phyloP scores from a whole-genome alignment of 163 green algal species.

The Chlamydomonas reinhardtii region DNA sequence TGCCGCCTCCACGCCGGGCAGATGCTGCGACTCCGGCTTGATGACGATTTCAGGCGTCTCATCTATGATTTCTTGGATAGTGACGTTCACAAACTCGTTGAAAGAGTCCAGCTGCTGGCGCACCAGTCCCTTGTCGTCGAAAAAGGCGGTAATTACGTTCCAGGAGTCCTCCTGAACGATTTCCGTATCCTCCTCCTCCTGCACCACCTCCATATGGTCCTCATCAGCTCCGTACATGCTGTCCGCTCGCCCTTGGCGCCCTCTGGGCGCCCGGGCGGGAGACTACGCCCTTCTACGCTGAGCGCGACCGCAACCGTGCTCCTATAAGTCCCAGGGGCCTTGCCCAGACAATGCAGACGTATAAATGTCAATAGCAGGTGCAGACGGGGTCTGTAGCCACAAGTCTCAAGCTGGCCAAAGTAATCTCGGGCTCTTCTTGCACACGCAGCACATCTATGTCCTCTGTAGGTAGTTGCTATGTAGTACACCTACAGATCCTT shows the following conservation, averaged over 20 bases:
- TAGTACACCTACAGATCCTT: too few species aligned
- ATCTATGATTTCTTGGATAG: constrained; percentile 96
- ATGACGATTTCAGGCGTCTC: constrained; percentile 91
- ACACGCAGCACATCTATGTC: too few species aligned
- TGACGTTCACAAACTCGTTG: constrained; percentile 98
- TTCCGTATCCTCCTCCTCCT: constrained; percentile 61
- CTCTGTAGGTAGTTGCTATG: too few species aligned
- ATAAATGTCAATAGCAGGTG: too few species aligned
- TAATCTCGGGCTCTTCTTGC: too few species aligned
- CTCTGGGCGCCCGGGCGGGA: background rate
- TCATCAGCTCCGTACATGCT: constrained; percentile 47
- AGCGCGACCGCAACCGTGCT: too few species aligned
- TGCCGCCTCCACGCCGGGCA: constrained; percentile 73
- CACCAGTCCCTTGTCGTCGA: constrained; percentile 97
- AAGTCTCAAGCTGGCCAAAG: too few species aligned
- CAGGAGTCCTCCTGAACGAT: constrained; percentile 89
- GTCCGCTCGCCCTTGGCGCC: background rate
- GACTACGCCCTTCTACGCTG: too few species aligned
- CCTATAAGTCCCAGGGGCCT: too few species aligned
- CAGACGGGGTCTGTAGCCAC: too few species aligned
- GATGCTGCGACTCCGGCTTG: constrained; percentile 89
- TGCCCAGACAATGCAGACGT: too few species aligned
- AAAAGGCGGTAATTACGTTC: constrained; percentile 93
- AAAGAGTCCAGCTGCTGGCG: constrained; percentile 99
- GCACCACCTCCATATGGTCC: constrained; percentile 26